Percentiles rank a stretch among this genome's conserved stretches.
phyloP scores from a whole-genome alignment of 495 filamentous ascomycete species.

The Immersiella caudata region DNA sequence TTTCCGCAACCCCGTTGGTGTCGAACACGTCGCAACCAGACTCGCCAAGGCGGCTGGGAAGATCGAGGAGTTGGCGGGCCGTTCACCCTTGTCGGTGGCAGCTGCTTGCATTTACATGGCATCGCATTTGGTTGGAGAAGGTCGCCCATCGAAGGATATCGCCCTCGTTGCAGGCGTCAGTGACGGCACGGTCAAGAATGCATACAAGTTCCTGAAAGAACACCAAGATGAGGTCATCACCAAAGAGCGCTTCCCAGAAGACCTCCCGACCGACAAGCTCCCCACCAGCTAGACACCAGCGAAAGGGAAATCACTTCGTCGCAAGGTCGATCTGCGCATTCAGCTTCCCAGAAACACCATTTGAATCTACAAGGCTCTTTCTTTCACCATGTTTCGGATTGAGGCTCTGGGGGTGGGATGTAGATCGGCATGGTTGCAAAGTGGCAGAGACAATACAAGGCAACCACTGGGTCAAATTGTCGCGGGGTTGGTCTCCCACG shows the following conservation, averaged over 20 bases:
- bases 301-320: not conserved
- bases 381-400: too few relatives aligned
- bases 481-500: not conserved
- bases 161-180: slow-evolving; percentile 79
- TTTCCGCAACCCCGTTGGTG: slow-evolving; percentile 63
- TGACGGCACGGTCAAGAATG: slow-evolving; percentile 92
- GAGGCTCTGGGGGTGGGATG: not conserved
- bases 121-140: slow-evolving; percentile 75
- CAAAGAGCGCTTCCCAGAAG: slow-evolving; percentile 68
- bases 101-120: slow-evolving; percentile 97
- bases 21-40: slow-evolving; percentile 70
- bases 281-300: slow-evolving; percentile 47
- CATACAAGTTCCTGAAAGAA: slow-evolving; percentile 83
- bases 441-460: not conserved
- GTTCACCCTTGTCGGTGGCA: slow-evolving; percentile 90
- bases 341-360: not conserved
- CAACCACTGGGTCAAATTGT: not conserved
- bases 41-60: slow-evolving; percentile 73
- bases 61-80: slow-evolving; percentile 80
- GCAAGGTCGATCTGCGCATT: not conserved
- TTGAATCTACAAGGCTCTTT: not conserved
- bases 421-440: not conserved
- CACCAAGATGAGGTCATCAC: slow-evolving; percentile 74
- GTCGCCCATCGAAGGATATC: slow-evolving; percentile 84
- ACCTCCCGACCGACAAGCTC: slow-evolving; percentile 68